Evolutionary conservation across 73 alveolate genomes (phyloP).

Genomic region (Paramecium primaurelia): DNA sequence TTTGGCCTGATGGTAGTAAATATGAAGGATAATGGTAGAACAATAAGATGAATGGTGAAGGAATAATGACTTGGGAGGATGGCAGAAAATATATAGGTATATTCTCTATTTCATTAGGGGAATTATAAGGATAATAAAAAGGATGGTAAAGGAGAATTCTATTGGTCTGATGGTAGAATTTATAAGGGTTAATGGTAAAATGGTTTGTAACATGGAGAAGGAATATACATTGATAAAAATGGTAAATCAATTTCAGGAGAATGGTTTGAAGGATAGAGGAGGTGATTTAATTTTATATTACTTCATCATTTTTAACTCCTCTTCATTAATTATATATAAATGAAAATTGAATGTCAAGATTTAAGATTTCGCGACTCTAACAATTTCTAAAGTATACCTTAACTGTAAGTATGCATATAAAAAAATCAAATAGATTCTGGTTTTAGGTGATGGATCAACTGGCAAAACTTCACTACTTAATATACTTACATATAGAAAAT

Average conservation of each 20-base stretch:
- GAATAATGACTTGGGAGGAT: slow-evolving; percentile 23
- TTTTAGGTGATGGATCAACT: background rate
- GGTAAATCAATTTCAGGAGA: slow-evolving; percentile 1
- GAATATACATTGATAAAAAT: slow-evolving; percentile 17
- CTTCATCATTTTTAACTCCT: background rate
- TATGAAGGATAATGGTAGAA: background rate
- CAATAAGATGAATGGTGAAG: background rate
- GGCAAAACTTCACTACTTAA: background rate
- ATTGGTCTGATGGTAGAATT: slow-evolving; percentile 75
- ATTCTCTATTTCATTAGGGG: slow-evolving; percentile 60
- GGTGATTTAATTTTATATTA: background rate
- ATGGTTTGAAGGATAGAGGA: background rate
- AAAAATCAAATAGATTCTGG: background rate
- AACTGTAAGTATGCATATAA: background rate
- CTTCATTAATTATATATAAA: background rate
- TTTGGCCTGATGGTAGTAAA: background rate
- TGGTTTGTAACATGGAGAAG: slow-evolving; percentile 48
- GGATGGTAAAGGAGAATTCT: slow-evolving; percentile 73
- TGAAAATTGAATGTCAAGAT: background rate
- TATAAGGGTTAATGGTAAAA: slow-evolving; percentile 62
- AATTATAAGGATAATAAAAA: slow-evolving; percentile 19
- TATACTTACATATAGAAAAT: background rate
- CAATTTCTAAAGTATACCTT: background rate
- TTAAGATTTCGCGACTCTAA: background rate
- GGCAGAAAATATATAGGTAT: background rate